Base-by-base conservation (phyloP, 192 early-diverging fungal species). In the Mortierella claussenii region DNA sequence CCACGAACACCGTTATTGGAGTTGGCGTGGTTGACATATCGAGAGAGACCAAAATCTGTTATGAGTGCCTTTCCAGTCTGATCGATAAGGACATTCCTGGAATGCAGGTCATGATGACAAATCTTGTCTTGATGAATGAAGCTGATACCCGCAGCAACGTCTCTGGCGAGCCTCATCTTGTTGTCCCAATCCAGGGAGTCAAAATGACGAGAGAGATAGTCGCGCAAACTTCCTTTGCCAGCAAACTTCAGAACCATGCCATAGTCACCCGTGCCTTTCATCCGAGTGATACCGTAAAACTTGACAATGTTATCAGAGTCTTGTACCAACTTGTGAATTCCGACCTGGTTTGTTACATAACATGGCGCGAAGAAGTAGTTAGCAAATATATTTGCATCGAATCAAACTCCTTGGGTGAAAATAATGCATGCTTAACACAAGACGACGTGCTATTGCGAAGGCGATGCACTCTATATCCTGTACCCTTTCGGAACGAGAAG, bases 81-180 rank as follows among this genome's bases (percentile, higher is more conserved):
- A 48, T 81, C 80, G 33, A 81, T 70, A 17, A 81, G 45, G n/a
- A 81, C 74, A 47, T 81, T 81, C 23, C 80, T 65, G 2, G 73
- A 76, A 27, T 76, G 73, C 8, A 82, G 64, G 32, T 82, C 74
- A 33, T 68, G 64, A 33, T 82, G 81, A 11, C 67, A 63, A 24
- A 79, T 66, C 27, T 68, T 67, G 45, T 82, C 63, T 21, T 54
- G 43, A 23, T 82, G 81, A 62, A 82, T 82, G 26, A 66, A 65
- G 37, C 37, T 66, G 46, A 82, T 60, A 23, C 76, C 81, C n/a
- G 60, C 62, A 1, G 76, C 63, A 7, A 82, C 67, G 17, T 68
- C 63, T 4, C 51, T 48, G 1, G 78, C 57, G 20, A 79, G 69
- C 18, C 69, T 34, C 32, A 82, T 53, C 32, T 69, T 73, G 34